Percentiles rank a stretch among this genome's conserved stretches.
Evolutionary conservation across 108 stramenopile species (phyloP).

Genomic region (Conticribra guillardii): DNA sequence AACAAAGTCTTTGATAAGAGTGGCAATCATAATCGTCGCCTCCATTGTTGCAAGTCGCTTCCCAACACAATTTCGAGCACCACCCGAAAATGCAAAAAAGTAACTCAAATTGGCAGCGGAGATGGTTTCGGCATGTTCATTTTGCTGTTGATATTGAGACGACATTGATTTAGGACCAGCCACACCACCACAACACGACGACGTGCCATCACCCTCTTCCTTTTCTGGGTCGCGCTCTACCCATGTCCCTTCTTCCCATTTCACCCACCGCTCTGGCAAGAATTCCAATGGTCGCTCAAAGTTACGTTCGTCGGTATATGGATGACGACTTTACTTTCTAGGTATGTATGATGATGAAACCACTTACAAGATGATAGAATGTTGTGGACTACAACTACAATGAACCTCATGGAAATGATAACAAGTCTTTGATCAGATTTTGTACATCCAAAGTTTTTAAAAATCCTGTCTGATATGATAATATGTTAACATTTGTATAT

Average conservation of each 20-base stretch:
- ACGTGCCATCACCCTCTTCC: not conserved
- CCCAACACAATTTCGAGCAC: slow-evolving; percentile 47
- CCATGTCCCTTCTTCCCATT: slow-evolving; percentile 25
- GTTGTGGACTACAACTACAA: too few relatives aligned
- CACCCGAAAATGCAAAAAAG: slow-evolving; percentile 41
- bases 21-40: slow-evolving; percentile 33
- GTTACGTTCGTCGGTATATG: slow-evolving; percentile 43
- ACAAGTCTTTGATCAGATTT: too few relatives aligned
- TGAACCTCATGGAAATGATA: too few relatives aligned
- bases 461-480: too few relatives aligned
- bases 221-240: slow-evolving; percentile 27
- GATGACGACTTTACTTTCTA: too few relatives aligned
- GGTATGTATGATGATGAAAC: too few relatives aligned
- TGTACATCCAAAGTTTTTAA: too few relatives aligned
- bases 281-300: slow-evolving; percentile 55
- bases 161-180: not conserved
- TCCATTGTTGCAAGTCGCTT: slow-evolving; percentile 36
- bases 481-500: too few relatives aligned
- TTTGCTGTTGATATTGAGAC: slow-evolving; percentile 11
- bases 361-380: too few relatives aligned
- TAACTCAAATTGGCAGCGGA: slow-evolving; percentile 37
- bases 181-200: not conserved
- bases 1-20: slow-evolving; percentile 24
- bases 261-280: slow-evolving; percentile 62
- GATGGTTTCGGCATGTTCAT: slow-evolving; percentile 25